Evolutionary conservation across 257 asterid genomes (phyloP), one percentile per base, ranked within the genome.

Genomic region (Petunia secreta): DNA sequence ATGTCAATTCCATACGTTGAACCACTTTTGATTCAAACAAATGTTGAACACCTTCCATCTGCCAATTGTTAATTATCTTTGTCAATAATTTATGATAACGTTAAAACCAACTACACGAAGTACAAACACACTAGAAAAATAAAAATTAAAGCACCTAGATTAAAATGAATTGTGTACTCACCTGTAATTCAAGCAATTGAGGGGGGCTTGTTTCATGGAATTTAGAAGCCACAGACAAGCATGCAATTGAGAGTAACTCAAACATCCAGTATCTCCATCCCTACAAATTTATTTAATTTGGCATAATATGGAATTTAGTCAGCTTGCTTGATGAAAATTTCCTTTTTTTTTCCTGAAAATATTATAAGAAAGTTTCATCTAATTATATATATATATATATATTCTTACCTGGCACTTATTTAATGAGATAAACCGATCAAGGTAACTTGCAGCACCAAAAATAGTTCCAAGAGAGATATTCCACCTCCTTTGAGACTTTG

Each of bases 361-460:
- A 57, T 57, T 8, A 36, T 1, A 44, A 36, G 0, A n/a, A 4
- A 8, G 0, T 8, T 44, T 16, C 4, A 4, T 69, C 0, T 16
- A 8, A 69, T 25, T 25, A 25, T 25, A 25, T 25, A 0, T 8
- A 8, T 50, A 50, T 50, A 50, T 50, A 75, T 41, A 78, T 40
- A 36, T 25, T 43, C 85, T 88, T 87, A 91, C 95, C 73, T 83
- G 87, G 65, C 92, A 91, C 37, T 75, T 84, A 5, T 76, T 75
- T 5, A 80, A 5, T 8, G 98, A 90, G 65, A 89, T 67, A 68
- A 92, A 94, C 0, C 96, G 96, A 86, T 93, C 98, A 57, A 93
- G 75, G 73, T 91, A 89, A 84, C 88, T 93, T 8, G 83, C 94
- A 8, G 98, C 97, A 40, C 71, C 58, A 79, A 93, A 93, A 4